Conservation (phyloP, 208 protist genomes). For the Acanthamoeba healyi region DNA sequence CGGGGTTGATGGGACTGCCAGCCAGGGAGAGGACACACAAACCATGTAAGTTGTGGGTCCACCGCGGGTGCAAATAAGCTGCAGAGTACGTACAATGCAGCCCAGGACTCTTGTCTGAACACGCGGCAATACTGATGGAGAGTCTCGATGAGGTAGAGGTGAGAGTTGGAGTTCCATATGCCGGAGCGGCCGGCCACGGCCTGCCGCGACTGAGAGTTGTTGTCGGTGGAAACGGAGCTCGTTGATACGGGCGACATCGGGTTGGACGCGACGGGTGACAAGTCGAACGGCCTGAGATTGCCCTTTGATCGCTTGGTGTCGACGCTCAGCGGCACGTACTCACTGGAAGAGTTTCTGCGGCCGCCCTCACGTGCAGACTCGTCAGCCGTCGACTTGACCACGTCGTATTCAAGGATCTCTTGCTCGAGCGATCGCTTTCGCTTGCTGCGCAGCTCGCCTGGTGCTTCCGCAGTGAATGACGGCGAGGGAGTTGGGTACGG, state of each 20-base stretch:
- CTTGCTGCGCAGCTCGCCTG: too few species aligned
- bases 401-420: too few species aligned
- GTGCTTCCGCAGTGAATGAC: too few species aligned
- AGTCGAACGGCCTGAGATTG: too few species aligned
- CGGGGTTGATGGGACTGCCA: slow-evolving; percentile 27
- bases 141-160: slow-evolving; percentile 11
- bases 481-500: too few species aligned
- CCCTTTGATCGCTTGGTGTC: background rate
- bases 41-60: background rate
- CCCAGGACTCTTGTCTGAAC: background rate
- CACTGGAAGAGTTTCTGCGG: too few species aligned
- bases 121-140: slow-evolving; percentile 31
- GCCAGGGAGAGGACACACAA: background rate
- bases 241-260: too few species aligned
- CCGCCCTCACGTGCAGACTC: too few species aligned
- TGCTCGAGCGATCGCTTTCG: too few species aligned
- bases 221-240: background rate
- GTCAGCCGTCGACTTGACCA: too few species aligned
- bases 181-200: background rate
- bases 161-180: background rate
- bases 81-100: background rate
- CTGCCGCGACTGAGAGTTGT: background rate
- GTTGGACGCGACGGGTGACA: too few species aligned
- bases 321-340: background rate
- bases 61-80: background rate